phyloP scores from a whole-genome alignment of 2,329 filamentous ascomycete genomes.

The Lachnellula suecica region DNA sequence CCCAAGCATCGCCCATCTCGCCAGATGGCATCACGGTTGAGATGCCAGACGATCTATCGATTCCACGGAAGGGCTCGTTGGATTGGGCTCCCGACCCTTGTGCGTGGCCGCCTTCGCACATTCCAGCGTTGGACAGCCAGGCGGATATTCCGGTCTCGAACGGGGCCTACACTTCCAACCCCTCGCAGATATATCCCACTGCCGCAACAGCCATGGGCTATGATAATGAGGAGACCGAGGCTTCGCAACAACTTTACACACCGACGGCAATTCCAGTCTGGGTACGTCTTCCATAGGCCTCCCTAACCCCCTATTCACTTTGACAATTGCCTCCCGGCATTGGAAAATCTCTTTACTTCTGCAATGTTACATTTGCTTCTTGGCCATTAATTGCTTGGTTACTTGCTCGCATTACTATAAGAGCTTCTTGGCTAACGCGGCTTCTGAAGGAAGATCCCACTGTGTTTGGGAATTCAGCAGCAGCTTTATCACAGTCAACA shows the following conservation, averaged over 20 bases:
- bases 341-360: not conserved
- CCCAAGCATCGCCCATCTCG: not conserved
- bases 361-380: too few species aligned
- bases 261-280: conserved; percentile 23
- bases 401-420: too few species aligned
- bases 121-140: conserved; percentile 5
- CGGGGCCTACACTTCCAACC: conserved; percentile 13
- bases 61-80: conserved; percentile 21
- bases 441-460: conserved; percentile 16
- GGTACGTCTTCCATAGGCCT: conserved; percentile 1
- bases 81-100: conserved; percentile 24
- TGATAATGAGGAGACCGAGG: conserved; percentile 13
- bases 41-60: conserved; percentile 22
- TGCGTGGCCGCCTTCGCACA: conserved; percentile 14
- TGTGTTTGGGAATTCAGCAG: conserved; percentile 18
- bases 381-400: too few species aligned
- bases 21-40: conserved; percentile 17
- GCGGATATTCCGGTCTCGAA: conserved; percentile 11
- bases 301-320: not conserved
- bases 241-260: conserved; percentile 20
- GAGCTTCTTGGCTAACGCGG: not conserved
- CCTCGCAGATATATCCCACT: conserved; percentile 12
- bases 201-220: conserved; percentile 14
- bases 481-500: conserved; percentile 18
- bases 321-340: not conserved